Evolutionary conservation across 225 moss, liverwort and hornwort species (phyloP), one percentile per base, ranked within the genome.

Genomic region (Climacium dendroides): DNA sequence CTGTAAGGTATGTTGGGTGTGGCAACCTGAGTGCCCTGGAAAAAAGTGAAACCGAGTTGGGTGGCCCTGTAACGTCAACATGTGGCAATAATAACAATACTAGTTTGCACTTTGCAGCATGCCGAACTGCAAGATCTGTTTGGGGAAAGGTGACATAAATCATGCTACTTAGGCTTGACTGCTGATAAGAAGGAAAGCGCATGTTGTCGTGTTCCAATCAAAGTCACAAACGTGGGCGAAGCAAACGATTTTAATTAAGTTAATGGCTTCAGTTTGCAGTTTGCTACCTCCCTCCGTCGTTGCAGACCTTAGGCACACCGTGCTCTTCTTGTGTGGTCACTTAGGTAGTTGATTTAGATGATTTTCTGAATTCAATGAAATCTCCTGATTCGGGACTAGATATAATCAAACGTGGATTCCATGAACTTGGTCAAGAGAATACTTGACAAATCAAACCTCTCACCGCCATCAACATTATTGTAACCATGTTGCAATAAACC

Each of bases 121-220:
- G 53, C 34, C 29, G 39, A 79, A 80, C 80, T 34, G 39, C 34
- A 13, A 34, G 85, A 90, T 80, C 85, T 85, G 90, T 85, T 74
- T 90, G 59, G 87, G 85, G 74, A 85, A 61, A 29, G 39, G 87
- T 45, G 87, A 75, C 65, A 48, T 39, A 39, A 74, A 84, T 90
- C 87, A 67, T 59, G 43, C 57, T 25, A 24, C 22, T 86, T 69
- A 52, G 86, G 73, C 83, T 72, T 32, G 73, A 83, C 73, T 64
- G 79, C 54, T 69, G 24, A 41, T 12, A 67, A 43, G 45, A 86
- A 83, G 78, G 67, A 87, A 78, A 84, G 87, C 5, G 90, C 74
- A 59, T 43, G 67, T 67, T 52, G 87, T 4, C 34, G 81, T 90
- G 84, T 87, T 87, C 81, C 85, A 90, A 87, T 90, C 84, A 67